Evolutionary conservation across 1,139 yeast species (phyloP).

Genomic region (Suhomyces bolitotheri): DNA sequence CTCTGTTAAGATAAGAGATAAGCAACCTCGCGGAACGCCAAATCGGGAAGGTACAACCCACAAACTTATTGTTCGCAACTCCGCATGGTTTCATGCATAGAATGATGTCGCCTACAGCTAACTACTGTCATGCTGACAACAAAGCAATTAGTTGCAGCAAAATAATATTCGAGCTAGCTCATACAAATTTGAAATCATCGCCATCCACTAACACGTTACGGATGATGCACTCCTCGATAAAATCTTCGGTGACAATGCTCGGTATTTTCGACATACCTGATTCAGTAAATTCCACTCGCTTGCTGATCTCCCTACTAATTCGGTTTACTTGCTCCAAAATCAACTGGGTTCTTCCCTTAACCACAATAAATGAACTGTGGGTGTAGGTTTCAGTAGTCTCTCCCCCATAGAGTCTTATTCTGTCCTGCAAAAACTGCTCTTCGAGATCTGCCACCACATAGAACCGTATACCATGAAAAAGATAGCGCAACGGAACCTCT

Average conservation of each 20-base stretch:
- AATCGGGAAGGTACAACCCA: conserved; percentile 1
- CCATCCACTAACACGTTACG: conserved; percentile 48
- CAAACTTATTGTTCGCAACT: not conserved
- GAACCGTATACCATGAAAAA: conserved; percentile 27
- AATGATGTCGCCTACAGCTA: not conserved
- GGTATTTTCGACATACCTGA: conserved; percentile 37
- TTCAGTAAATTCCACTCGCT: conserved; percentile 18
- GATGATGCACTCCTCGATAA: conserved; percentile 44
- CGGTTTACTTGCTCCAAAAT: conserved; percentile 13
- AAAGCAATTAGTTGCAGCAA: not conserved
- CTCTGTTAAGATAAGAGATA: conserved; percentile 4
- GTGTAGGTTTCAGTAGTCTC: conserved; percentile 15
- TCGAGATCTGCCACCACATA: conserved; percentile 20
- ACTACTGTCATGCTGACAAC: not conserved
- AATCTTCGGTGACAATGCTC: conserved; percentile 44
- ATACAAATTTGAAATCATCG: conserved; percentile 31
- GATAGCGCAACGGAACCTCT: conserved; percentile 20
- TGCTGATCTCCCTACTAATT: conserved; percentile 25
- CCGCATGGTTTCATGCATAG: not conserved
- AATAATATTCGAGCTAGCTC: not conserved
- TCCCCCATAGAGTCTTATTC: conserved; percentile 39
- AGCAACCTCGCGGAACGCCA: conserved; percentile 7
- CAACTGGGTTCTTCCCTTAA: conserved; percentile 14
- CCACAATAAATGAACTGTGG: conserved; percentile 30
- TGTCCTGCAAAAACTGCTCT: conserved; percentile 16